Percentiles rank a stretch among this genome's conserved stretches.
Conservation (phyloP, 139 green algal genomes). For the Mesotaenium endlicherianum region DNA sequence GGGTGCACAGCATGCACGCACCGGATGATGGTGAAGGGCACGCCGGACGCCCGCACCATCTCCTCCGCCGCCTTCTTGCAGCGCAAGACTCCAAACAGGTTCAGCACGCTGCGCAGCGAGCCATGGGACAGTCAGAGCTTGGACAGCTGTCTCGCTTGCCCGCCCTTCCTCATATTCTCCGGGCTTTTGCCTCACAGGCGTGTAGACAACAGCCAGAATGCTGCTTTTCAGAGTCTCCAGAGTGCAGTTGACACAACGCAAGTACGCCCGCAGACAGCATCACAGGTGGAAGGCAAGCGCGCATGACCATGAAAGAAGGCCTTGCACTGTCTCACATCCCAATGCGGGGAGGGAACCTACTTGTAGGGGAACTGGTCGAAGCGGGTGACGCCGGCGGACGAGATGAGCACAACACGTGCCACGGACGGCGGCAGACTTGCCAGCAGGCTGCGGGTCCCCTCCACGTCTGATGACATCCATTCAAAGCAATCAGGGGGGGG, state of each 20-base stretch:
- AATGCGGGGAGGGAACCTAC: no score
- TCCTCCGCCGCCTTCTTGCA: conserved; percentile 83
- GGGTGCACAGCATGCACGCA: no score
- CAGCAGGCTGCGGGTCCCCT: conserved; percentile 27
- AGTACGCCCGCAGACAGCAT: no score
- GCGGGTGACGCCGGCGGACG: conserved; percentile 81
- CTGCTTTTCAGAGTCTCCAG: no score
- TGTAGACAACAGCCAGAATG: conserved; percentile 1
- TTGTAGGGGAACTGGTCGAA: conserved; percentile 41
- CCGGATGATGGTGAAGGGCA: conserved; percentile 91
- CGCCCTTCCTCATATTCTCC: not conserved
- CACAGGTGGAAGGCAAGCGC: no score
- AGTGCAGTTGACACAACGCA: no score
- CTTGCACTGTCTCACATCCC: no score
- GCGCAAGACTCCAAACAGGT: conserved; percentile 91
- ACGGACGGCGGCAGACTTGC: conserved; percentile 34
- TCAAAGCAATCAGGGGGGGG: no score
- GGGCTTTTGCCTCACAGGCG: not conserved
- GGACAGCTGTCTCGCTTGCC: not conserved
- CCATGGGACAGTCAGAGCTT: conserved; percentile 51
- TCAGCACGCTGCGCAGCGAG: conserved; percentile 86
- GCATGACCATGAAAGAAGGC: not conserved
- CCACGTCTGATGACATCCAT: no score
- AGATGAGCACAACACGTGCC: conserved; percentile 83
- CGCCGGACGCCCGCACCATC: conserved; percentile 58